phyloP scores from a whole-genome alignment of 306 rosid genomes.

The Alnus glutinosa region DNA sequence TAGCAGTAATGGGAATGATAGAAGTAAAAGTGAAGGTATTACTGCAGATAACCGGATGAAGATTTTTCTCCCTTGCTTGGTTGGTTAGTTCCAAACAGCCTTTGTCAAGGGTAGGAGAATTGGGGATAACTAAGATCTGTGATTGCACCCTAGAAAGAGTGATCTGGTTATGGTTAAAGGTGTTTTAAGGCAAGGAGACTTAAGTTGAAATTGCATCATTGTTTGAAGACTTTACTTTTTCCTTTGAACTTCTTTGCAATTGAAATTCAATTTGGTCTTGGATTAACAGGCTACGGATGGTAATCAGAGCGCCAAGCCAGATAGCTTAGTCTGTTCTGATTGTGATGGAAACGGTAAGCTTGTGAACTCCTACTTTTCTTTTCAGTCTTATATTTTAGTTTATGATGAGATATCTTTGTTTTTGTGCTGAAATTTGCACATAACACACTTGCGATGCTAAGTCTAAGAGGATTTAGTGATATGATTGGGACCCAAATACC shows the following conservation, averaged over 20 bases:
- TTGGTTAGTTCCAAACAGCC: too few species aligned
- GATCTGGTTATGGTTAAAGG: neutral
- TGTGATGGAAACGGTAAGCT: conserved; percentile 94
- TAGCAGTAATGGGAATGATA: too few species aligned
- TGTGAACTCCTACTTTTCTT: conserved; percentile 9
- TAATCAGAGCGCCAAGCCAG: conserved; percentile 40
- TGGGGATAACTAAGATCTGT: too few species aligned
- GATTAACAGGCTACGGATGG: conserved; percentile 70
- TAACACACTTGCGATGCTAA: neutral
- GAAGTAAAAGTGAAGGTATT: neutral
- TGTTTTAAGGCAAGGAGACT: conserved; percentile 5
- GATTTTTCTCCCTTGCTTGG: too few species aligned
- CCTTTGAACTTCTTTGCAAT: conserved; percentile 20
- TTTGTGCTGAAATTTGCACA: neutral
- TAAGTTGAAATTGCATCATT: conserved; percentile 16
- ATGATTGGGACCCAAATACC: neutral
- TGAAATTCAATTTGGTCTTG: conserved; percentile 21
- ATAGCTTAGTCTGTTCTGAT: conserved; percentile 62
- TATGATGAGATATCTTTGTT: neutral
- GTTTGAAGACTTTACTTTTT: conserved; percentile 2
- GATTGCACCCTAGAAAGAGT: neutral
- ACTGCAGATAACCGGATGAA: neutral
- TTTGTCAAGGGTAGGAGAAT: too few species aligned
- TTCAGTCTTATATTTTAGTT: neutral
- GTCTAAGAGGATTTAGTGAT: neutral